Evolutionary conservation across 2,329 filamentous ascomycete species (phyloP).

Genomic region (Coleophoma cylindrospora): DNA sequence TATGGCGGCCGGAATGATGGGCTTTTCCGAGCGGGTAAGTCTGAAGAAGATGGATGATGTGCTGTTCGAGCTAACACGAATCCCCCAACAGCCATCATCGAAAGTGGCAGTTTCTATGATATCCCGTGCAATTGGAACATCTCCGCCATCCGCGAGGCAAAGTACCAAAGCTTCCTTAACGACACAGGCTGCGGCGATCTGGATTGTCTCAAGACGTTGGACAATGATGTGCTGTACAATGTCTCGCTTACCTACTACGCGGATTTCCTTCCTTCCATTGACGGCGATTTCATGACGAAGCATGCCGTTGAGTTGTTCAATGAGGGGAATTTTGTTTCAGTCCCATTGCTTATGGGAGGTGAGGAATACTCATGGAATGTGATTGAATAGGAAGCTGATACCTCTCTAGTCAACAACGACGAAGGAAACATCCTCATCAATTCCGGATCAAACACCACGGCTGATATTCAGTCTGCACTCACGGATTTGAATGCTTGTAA

Average conservation of each 20-base stretch:
- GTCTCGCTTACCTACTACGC: constrained; percentile 23
- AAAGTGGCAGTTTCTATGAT: constrained; percentile 33
- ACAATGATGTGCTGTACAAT: constrained; percentile 36
- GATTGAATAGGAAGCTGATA: not conserved
- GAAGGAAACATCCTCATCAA: constrained; percentile 55
- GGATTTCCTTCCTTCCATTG: constrained; percentile 22
- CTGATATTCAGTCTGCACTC: constrained; percentile 31
- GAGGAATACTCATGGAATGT: not conserved
- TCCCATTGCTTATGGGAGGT: constrained; percentile 28
- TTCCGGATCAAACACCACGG: constrained; percentile 46
- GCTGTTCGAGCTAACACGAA: constrained; percentile 26
- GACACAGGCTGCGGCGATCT: constrained; percentile 27
- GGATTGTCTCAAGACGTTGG: constrained; percentile 36
- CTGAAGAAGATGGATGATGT: constrained; percentile 16
- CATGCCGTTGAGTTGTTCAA: constrained; percentile 22
- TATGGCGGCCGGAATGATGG: constrained; percentile 47
- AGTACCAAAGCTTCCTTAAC: constrained; percentile 12
- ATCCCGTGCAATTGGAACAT: constrained; percentile 22
- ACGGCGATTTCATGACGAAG: constrained; percentile 28
- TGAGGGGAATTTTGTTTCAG: constrained; percentile 23
- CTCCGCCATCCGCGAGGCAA: not conserved
- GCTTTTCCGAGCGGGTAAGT: constrained; percentile 41
- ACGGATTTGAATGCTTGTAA: not conserved
- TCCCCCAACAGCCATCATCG: constrained; percentile 41
- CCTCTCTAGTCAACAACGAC: constrained; percentile 48